Evolutionary conservation across 768 basidiomycete genomes (phyloP), one percentile per base, ranked within the genome.

Genomic region (Mrakia blollopis): DNA sequence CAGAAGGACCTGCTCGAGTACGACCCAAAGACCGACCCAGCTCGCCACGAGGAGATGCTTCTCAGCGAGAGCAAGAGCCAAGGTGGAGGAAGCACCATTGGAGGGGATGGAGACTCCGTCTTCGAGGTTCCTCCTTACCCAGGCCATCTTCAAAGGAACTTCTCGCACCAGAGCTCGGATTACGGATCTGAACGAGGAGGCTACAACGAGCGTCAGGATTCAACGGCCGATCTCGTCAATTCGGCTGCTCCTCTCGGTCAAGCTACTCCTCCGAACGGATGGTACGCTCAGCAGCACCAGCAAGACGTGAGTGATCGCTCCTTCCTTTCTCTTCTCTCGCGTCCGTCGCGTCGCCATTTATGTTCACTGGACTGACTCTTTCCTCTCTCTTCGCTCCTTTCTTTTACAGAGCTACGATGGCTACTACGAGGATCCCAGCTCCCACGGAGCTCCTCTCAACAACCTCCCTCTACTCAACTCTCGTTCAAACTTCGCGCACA

Each of bases 1-100:
- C 69, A 71, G 67, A 62, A 54, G n/a, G 70, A 72, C 13, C 70
- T 72, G 21, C 39, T 50, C 63, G 76, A 77, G 32, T 77, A 77
- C 72, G 72, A 77, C 65, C 72, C 76, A 1, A 37, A 35, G 3
- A 44, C 47, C 50, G 76, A 77, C 47, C 63, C 71, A 10, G 32
- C 28, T 2, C 50, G 65, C 6, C 76, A 77, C 37, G 41, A 50
- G 47, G 67, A 70, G 32, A 39, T 57, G 8, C 50, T 44, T 41
- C 47, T n/a, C 52, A 23, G 5, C 32, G 39, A 44, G 52, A 54
- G 18, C 32, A 35, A 44, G 13, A 35, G 21, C 28, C 60, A 63
- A n/a, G 50, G 39, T 3, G 35, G 65, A 16, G 67, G 65, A 52
- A 54, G 68, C 41, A 67, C 54, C 35, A 32, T 75, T 39, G 75